Conservation (phyloP, 257 asterid genomes). For the Cynanchum wilfordii region DNA sequence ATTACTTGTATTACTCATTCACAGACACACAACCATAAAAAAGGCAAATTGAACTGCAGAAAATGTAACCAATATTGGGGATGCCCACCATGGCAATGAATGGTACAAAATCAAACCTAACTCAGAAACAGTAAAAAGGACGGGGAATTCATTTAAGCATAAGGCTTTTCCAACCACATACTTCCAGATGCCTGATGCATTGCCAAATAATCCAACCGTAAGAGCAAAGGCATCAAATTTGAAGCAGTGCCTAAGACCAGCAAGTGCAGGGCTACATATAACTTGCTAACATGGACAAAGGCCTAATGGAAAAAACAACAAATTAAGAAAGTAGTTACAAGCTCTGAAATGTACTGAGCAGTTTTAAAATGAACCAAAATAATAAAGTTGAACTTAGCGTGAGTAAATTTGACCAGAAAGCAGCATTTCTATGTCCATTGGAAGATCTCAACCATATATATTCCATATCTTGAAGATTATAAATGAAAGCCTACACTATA, state of each 20-base stretch:
- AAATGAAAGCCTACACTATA: neutral
- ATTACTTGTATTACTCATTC: neutral
- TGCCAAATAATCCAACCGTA: neutral
- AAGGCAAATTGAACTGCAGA: neutral
- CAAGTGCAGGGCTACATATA: neutral
- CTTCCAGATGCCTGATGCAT: neutral
- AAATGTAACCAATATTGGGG: neutral
- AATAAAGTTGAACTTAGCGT: neutral
- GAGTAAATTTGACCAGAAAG: neutral
- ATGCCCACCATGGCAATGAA: neutral
- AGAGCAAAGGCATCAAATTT: neutral
- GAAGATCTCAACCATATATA: neutral
- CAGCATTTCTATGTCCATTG: neutral
- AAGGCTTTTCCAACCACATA: neutral
- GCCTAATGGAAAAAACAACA: constrained; percentile 3
- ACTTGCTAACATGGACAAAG: neutral
- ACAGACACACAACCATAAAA: neutral
- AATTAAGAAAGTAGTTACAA: neutral
- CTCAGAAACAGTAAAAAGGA: neutral
- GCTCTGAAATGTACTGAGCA: constrained; percentile 3
- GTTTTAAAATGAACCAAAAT: neutral
- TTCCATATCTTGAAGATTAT: neutral
- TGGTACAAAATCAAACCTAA: neutral
- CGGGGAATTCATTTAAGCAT: neutral
- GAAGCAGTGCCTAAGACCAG: constrained; percentile 5